Evolutionary conservation across 352 stramenopile species (phyloP), one percentile per base, ranked within the genome.

Genomic region (Lagenidium sp.): DNA sequence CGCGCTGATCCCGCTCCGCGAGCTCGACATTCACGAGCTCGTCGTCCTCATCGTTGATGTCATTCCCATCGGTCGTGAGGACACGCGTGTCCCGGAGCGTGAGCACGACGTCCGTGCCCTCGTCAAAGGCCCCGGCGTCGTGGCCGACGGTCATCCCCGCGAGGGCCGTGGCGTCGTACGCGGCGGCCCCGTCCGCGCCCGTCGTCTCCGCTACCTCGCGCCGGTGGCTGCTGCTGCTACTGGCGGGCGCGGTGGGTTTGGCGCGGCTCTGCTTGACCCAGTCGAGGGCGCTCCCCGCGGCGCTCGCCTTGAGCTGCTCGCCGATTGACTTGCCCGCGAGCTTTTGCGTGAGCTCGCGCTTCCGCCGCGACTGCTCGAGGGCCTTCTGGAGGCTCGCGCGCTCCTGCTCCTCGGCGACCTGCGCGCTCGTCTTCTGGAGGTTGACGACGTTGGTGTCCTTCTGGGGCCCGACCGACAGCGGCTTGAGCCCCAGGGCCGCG

Each of bases 1-100:
- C 20, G 12, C 60, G 67, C 16, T 62, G 60, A 26, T 93, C 79
- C 16, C 73, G 72, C 36, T 95, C 82, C 31, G 65, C 75, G 36
- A 96, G 31, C 35, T 85, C 75, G 0, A 91, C 77, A 53, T 96
- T 96, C 48, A 86, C 70, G 0, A 96, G 66, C 57, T 90, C 79
- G 41, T 94, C 68, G 2, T 80, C 65, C 30, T 67, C 61, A 16
- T 92, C 45, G 80, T 83, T 89, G 16, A 96, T 54, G 13, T 81
- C 80, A 23, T 95, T 73, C 1, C 85, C 67, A 50, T 96, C 81
- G 10, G 68, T 60, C 8, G 73, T 62, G 4, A 98, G 53, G 4
- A 99, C 73, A 12, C 57, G 58, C 18, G 76, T 56, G 73, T 99
- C 95, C 24, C 92, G 90, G 1, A 99, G 64, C 22, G 95, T 99